A percentile compares a stretch with the other conserved stretches of the same genome.
phyloP scores from a whole-genome alignment of 2,329 filamentous ascomycete species.

The Aspergillus luchuensis region DNA sequence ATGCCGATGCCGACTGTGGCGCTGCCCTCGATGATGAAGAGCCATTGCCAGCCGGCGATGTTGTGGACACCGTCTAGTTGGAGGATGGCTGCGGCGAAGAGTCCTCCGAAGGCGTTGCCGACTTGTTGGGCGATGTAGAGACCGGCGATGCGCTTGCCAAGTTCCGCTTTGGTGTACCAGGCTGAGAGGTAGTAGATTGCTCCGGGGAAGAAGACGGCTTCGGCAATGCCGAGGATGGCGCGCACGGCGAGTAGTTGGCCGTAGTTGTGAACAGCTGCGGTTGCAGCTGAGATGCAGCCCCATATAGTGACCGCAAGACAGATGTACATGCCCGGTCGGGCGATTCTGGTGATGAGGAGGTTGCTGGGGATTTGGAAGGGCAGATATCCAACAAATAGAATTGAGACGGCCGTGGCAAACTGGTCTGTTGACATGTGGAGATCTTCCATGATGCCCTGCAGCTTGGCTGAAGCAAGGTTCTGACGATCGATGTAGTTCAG shows the following conservation, averaged over 20 bases:
- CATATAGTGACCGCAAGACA: conserved; percentile 59
- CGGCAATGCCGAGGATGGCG: conserved; percentile 64
- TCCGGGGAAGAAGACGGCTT: conserved; percentile 61
- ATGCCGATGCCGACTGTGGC: conserved; percentile 32
- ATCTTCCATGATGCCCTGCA: conserved; percentile 46
- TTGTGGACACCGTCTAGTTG: conserved; percentile 25
- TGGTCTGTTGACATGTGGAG: conserved; percentile 40
- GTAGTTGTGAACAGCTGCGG: conserved; percentile 56
- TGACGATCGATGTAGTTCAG: conserved; percentile 47
- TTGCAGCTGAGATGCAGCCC: conserved; percentile 62
- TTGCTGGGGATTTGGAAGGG: conserved; percentile 50
- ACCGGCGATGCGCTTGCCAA: conserved; percentile 34
- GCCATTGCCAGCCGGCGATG: conserved; percentile 31
- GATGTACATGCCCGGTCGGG: conserved; percentile 55
- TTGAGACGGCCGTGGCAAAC: conserved; percentile 35
- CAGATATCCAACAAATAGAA: conserved; percentile 31
- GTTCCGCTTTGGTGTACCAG: conserved; percentile 44
- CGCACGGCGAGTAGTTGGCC: conserved; percentile 57
- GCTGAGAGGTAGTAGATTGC: conserved; percentile 43
- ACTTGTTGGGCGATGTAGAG: conserved; percentile 33
- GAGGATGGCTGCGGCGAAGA: conserved; percentile 31
- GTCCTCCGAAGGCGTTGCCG: conserved; percentile 30
- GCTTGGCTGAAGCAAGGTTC: conserved; percentile 42
- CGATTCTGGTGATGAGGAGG: conserved; percentile 54
- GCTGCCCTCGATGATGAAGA: conserved; percentile 34